These are phyloP conservation scores for Penicillium decumbens DNA, from an alignment of 2,329 filamentous ascomycete species.

Conservation along the genomic window DNA sequence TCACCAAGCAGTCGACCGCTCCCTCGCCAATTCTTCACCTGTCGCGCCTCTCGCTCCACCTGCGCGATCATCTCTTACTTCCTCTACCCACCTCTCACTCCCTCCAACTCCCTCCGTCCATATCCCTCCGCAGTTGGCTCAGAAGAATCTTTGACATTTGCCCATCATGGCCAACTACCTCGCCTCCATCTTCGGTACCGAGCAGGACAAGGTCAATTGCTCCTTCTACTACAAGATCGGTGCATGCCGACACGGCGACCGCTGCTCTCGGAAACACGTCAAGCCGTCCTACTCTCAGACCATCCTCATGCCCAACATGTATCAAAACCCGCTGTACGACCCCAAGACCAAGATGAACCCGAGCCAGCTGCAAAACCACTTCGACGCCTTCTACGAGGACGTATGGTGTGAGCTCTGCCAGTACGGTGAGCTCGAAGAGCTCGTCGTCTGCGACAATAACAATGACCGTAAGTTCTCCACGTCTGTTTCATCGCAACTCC, in stretches of 20 bases:
- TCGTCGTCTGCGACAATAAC: slow-evolving; percentile 99
- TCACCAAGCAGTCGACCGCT: slow-evolving; percentile 15
- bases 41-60: slow-evolving; percentile 1
- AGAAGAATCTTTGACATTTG: neutral
- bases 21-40: neutral
- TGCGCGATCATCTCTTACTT: neutral
- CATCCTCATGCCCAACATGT: slow-evolving; percentile 95
- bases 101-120: neutral
- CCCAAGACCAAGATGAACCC: slow-evolving; percentile 95
- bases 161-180: slow-evolving; percentile 88
- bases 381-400: slow-evolving; percentile 99
- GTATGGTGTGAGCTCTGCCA: slow-evolving; percentile 99
- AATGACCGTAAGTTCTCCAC: slow-evolving; percentile 72
- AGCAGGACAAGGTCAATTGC: slow-evolving; percentile 99
- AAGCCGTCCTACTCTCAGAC: slow-evolving; percentile 98
- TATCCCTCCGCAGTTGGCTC: neutral
- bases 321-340: slow-evolving; percentile 98
- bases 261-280: slow-evolving; percentile 97
- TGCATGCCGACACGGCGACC: slow-evolving; percentile 95
- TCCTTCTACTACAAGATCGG: slow-evolving; percentile 99
- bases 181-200: slow-evolving; percentile 97
- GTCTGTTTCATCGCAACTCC: neutral
- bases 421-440: slow-evolving; percentile 94
- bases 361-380: slow-evolving; percentile 95
- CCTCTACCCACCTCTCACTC: neutral